Evolutionary conservation across 2,329 filamentous ascomycete species (phyloP).

Genomic region (Fusarium sp.): DNA sequence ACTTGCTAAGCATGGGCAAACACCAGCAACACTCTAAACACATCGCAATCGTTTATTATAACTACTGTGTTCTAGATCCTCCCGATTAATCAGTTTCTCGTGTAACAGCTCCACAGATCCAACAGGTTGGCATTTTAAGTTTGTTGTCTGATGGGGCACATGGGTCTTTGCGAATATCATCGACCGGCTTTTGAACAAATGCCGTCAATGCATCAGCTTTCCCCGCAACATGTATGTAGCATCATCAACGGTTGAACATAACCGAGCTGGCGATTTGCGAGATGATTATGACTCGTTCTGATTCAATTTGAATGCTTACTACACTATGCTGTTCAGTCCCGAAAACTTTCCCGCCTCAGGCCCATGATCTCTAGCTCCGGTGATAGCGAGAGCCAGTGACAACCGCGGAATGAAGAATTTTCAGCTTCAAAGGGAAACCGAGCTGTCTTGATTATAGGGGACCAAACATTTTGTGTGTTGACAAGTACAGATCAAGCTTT

Average conservation of each 20-base stretch:
- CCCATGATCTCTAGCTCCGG: constrained; percentile 19
- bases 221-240: constrained; percentile 21
- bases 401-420: neutral
- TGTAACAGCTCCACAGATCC: constrained; percentile 1
- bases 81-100: neutral
- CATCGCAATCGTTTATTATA: neutral
- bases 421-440: constrained; percentile 33
- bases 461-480: neutral
- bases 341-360: constrained; percentile 2
- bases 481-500: neutral
- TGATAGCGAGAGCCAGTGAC: constrained; percentile 24
- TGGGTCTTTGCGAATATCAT: constrained; percentile 3
- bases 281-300: constrained; percentile 17
- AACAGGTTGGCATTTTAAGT: neutral
- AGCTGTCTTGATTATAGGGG: constrained; percentile 7
- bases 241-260: constrained; percentile 3
- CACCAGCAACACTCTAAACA: neutral
- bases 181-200: neutral
- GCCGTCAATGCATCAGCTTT: constrained; percentile 3
- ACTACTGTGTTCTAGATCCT: neutral
- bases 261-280: neutral
- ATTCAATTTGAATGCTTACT: neutral
- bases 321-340: neutral
- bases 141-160: constrained; percentile 1
- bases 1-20: neutral